Evolutionary conservation across 345 rosid genomes (phyloP).

Genomic region (Melaleuca alternifolia): DNA sequence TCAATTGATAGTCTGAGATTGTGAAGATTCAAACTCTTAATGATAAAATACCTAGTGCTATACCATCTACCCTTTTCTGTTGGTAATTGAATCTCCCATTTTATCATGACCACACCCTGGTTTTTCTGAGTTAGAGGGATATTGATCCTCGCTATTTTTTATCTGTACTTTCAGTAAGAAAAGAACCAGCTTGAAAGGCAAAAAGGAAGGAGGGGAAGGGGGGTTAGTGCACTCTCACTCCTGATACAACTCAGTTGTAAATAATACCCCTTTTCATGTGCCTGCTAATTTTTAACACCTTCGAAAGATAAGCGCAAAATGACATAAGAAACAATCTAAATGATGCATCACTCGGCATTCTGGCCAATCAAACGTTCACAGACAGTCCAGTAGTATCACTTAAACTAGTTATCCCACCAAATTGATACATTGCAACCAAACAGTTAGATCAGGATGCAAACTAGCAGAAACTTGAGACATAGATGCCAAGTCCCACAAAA

Average conservation of each 20-base stretch:
- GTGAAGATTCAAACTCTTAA: constrained; percentile 84
- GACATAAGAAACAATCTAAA: neutral
- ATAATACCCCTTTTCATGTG: neutral
- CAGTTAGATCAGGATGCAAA: neutral
- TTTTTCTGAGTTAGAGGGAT: constrained; percentile 30
- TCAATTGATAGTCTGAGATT: constrained; percentile 71
- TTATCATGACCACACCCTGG: constrained; percentile 22
- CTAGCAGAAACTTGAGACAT: neutral
- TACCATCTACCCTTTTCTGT: constrained; percentile 31
- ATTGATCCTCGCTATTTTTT: constrained; percentile 37
- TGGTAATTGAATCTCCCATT: constrained; percentile 23
- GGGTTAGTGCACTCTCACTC: neutral
- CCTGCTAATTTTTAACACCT: neutral
- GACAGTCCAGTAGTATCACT: neutral
- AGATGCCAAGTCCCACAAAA: neutral
- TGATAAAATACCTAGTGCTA: constrained; percentile 76
- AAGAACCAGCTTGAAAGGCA: neutral
- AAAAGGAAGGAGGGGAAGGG: neutral
- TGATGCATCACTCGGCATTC: neutral
- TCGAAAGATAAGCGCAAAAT: neutral
- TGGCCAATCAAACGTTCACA: neutral
- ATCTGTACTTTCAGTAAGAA: constrained; percentile 60
- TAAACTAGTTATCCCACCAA: neutral
- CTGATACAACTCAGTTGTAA: neutral
- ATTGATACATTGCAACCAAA: neutral